These are phyloP conservation scores for Steccherinum ochraceum DNA, from an alignment of 768 basidiomycete species.

Conservation along the genomic window DNA sequence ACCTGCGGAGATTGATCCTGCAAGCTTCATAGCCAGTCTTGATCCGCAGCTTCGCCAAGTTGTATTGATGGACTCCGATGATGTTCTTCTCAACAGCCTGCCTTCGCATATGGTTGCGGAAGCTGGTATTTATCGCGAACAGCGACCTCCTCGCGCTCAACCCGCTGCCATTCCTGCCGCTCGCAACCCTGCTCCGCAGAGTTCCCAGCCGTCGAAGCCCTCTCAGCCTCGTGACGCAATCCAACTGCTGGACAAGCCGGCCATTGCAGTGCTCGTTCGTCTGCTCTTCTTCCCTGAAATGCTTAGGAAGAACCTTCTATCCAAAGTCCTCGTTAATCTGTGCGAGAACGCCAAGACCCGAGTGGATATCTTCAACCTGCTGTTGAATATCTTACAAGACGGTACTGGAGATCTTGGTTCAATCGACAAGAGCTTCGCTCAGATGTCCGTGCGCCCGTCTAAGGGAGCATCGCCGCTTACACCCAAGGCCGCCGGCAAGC, in stretches of 20 bases:
- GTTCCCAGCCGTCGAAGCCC: constrained; percentile 38
- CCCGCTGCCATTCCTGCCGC: constrained; percentile 1
- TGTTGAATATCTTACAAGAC: constrained; percentile 92
- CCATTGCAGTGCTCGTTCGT: constrained; percentile 83
- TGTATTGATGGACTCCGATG: constrained; percentile 86
- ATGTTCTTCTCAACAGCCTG: constrained; percentile 73
- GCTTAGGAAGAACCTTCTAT: constrained; percentile 75
- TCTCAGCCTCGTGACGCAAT: constrained; percentile 76
- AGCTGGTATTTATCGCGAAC: constrained; percentile 66
- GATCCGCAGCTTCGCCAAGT: constrained; percentile 86
- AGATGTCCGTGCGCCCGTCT: constrained; percentile 70
- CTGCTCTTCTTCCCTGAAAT: constrained; percentile 96
- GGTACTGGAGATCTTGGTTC: constrained; percentile 88
- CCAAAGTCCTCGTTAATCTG: constrained; percentile 87
- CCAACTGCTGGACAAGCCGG: constrained; percentile 84
- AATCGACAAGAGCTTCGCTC: constrained; percentile 91
- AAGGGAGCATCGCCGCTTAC: constrained; percentile 39
- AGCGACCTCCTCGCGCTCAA: constrained; percentile 12
- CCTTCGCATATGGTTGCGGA: constrained; percentile 86
- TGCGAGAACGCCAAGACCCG: constrained; percentile 94
- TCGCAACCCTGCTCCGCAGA: constrained; percentile 12
- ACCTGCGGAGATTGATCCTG: constrained; percentile 76
- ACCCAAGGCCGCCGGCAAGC: constrained; percentile 57
- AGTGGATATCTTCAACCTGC: constrained; percentile 87
- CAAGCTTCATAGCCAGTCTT: constrained; percentile 87